Base-by-base conservation (phyloP, 2,329 filamentous ascomycete genomes). In the Sarocladium oryzae region DNA sequence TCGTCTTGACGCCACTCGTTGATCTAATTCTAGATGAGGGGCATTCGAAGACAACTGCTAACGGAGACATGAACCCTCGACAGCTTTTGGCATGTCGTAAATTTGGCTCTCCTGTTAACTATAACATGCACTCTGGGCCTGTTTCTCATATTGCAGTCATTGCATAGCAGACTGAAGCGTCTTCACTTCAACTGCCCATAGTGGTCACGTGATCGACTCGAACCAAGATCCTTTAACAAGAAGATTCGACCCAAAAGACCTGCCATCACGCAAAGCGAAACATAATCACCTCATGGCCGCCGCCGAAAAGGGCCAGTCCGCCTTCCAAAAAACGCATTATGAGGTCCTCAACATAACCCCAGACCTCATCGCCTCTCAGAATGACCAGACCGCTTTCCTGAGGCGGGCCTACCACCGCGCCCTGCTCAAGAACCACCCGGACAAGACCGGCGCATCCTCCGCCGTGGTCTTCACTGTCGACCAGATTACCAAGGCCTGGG, bases 351-450 rank as follows among this genome's bases (percentile, higher is more conserved):
- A 72, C 53, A 69, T 85, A 54, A 75, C 77, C 11, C 70, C 71
- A 16, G 58, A 70, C 52, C 63, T 78, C 51, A 68, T 79, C 53
- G 6, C 46, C 30, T 49, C 46, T 16, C 62, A 70, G 50, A 58
- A 66, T 54, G 69, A 74, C 59, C 63, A 72, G 36, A 61, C 69
- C 56, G 67, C 72, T 46, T 68, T 78, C 49, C 69, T 86, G 54
- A 85, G 82, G 61, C 74, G 74, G 53, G 82, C 82, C 54, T 87
- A 86, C 66, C 81, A 75, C 63, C 75, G 78, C 51, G 81, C 83
- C 20, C 75, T 87, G 30, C 75, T 87, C 15, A 75, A 72, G 56
- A 75, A 86, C 68, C 84, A 87, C 65, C 84, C 84, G 2, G 82
- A 85, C 68, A 84, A 85, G 21, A 58, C 63, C 41, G 21, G 52